Conservation (phyloP, 2,329 filamentous ascomycete species). For the Diaporthe sp. region DNA sequence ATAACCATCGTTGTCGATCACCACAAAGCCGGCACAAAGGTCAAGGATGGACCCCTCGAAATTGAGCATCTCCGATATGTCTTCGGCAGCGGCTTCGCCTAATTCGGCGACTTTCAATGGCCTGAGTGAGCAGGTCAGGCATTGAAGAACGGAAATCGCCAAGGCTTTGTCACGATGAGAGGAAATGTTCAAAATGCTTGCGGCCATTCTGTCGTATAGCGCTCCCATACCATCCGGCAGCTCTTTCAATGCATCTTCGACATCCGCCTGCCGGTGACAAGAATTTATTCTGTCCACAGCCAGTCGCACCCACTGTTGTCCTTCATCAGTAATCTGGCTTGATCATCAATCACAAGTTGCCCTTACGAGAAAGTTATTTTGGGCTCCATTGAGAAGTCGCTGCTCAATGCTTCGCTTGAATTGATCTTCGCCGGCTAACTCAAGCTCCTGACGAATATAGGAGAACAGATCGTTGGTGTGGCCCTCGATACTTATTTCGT, state of each 20-base stretch:
- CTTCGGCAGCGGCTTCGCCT: background rate
- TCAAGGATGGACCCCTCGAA: conserved; percentile 26
- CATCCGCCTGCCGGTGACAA: background rate
- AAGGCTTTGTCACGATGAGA: background rate
- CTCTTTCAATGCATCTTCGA: background rate
- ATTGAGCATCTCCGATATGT: background rate
- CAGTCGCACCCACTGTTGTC: background rate
- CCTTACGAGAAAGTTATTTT: background rate
- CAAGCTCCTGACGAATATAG: background rate
- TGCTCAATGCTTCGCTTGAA: background rate
- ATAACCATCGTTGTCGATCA: conserved; percentile 16
- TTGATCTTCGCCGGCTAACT: background rate
- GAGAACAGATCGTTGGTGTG: background rate
- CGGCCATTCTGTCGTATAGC: conserved; percentile 7
- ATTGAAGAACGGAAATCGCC: background rate
- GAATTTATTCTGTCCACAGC: background rate
- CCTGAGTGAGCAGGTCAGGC: background rate
- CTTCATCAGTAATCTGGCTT: background rate
- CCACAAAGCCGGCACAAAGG: conserved; percentile 30
- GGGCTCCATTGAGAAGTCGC: background rate
- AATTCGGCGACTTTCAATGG: background rate
- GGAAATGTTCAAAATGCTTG: background rate
- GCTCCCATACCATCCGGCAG: conserved; percentile 1
- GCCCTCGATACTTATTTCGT: background rate
- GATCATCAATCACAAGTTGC: background rate